These are phyloP conservation scores for Skeletonema costatum DNA, from an alignment of 108 stramenopile species.

Conservation along the genomic window DNA sequence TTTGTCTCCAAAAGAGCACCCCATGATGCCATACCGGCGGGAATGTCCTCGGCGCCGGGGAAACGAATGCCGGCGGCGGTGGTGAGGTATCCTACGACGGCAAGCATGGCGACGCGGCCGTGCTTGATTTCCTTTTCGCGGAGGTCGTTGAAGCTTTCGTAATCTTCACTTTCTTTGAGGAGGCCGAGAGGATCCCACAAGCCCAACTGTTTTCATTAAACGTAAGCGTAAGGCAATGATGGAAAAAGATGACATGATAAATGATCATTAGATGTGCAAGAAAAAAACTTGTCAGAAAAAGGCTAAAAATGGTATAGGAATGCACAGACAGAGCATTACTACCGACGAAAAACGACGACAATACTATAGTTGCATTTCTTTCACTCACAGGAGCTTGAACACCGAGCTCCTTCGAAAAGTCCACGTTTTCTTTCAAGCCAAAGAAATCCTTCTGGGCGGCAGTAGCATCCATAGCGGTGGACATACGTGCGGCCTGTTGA, in stretches of 20 bases:
- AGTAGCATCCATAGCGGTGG: slow-evolving; percentile 21
- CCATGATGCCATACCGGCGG: slow-evolving; percentile 64
- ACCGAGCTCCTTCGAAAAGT: slow-evolving; percentile 85
- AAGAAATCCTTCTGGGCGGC: slow-evolving; percentile 2
- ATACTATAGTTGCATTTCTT: background rate
- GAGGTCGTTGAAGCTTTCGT: slow-evolving; percentile 57
- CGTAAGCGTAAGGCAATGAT: too few relatives aligned
- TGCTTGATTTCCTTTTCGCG: slow-evolving; percentile 62
- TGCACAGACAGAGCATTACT: too few relatives aligned
- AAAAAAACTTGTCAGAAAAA: background rate
- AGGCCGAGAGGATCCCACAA: slow-evolving; percentile 71
- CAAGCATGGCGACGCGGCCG: slow-evolving; percentile 62
- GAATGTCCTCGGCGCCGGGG: slow-evolving; percentile 76
- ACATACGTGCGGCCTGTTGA: slow-evolving; percentile 3
- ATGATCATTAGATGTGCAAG: background rate
- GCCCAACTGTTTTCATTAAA: slow-evolving; percentile 55
- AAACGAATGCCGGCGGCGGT: slow-evolving; percentile 71
- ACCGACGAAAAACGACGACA: background rate
- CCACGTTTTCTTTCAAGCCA: background rate
- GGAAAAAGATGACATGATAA: background rate
- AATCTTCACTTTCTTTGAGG: slow-evolving; percentile 49
- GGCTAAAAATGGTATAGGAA: background rate
- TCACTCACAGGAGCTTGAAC: slow-evolving; percentile 66
- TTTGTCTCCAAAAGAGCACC: slow-evolving; percentile 32
- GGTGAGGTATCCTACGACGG: slow-evolving; percentile 70